Conservation (phyloP, 108 stramenopile species). For the Skeletonema potamos region DNA sequence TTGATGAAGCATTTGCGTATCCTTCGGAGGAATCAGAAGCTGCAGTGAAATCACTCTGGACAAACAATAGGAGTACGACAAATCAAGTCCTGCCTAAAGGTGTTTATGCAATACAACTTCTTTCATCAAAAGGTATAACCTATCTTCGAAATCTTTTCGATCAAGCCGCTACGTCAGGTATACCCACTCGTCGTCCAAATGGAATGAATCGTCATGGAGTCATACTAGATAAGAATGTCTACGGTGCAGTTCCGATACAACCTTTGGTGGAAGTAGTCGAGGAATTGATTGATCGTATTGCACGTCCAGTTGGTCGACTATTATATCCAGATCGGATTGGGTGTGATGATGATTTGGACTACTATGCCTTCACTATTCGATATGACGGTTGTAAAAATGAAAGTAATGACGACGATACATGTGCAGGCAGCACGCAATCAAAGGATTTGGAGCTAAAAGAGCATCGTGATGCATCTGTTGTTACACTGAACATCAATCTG, state of each 20-base stretch:
- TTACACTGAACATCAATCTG: constrained; percentile 67
- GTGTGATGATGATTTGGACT: constrained; percentile 38
- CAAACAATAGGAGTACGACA: not conserved
- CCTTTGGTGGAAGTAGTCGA: constrained; percentile 23
- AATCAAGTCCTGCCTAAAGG: constrained; percentile 13
- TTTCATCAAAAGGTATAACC: constrained; percentile 24
- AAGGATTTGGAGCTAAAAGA: constrained; percentile 55
- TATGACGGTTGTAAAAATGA: constrained; percentile 29
- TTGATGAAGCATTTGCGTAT: constrained; percentile 24
- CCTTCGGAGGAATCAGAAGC: constrained; percentile 44
- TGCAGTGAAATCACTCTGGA: constrained; percentile 25
- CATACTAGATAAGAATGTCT: constrained; percentile 44
- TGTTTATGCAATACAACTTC: constrained; percentile 41
- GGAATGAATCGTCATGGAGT: constrained; percentile 72
- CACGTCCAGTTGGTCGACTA: constrained; percentile 52
- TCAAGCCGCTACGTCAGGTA: constrained; percentile 29
- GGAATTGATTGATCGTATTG: constrained; percentile 27
- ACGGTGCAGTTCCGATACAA: constrained; percentile 44
- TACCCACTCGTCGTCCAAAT: constrained; percentile 72
- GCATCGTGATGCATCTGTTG: constrained; percentile 62
- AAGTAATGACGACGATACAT: not conserved
- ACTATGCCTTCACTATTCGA: constrained; percentile 61
- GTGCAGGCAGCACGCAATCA: not conserved
- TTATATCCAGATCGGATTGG: constrained; percentile 45
- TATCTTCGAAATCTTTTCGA: constrained; percentile 34